A percentile compares a stretch with the other conserved stretches of the same genome.
phyloP scores from a whole-genome alignment of 805 yeast species.

The Aciculoconidium aculeatum region DNA sequence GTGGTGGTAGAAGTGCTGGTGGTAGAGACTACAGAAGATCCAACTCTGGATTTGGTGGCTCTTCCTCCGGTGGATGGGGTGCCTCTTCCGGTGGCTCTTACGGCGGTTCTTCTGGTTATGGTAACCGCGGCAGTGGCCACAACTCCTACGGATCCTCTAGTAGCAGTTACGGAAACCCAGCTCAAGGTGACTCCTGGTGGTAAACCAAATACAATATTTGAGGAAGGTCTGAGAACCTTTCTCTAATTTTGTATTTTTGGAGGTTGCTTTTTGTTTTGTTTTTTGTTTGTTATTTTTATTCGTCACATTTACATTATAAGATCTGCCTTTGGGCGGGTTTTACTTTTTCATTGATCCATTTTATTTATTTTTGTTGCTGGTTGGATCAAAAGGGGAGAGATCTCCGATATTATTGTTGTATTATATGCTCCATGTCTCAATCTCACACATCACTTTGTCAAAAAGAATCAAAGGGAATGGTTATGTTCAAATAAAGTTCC shows the following conservation, averaged over 20 bases:
- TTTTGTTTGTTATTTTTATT: slow-evolving; percentile 13
- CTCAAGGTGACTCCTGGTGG: slow-evolving; percentile 38
- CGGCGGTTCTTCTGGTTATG: slow-evolving; percentile 14
- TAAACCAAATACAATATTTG: too few species aligned
- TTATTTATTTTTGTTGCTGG: slow-evolving; percentile 9
- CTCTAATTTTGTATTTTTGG: too few species aligned
- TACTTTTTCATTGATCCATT: too few species aligned
- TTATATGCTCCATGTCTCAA: slow-evolving; percentile 21
- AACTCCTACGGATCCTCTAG: slow-evolving; percentile 21
- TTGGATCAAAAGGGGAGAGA: too few species aligned
- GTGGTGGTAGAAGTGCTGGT: slow-evolving; percentile 54
- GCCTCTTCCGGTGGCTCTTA: slow-evolving; percentile 14
- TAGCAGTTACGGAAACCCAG: slow-evolving; percentile 30
- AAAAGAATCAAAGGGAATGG: slow-evolving; percentile 17
- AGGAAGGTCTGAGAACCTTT: too few species aligned
- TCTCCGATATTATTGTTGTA: slow-evolving; percentile 3
- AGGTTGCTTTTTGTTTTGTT: slow-evolving; percentile 13
- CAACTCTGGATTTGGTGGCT: slow-evolving; percentile 18
- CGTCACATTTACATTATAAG: too few species aligned
- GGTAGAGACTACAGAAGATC: slow-evolving; percentile 53
- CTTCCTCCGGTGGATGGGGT: slow-evolving; percentile 17
- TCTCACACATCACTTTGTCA: slow-evolving; percentile 16
- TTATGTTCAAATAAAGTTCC: slow-evolving; percentile 11
- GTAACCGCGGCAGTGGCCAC: slow-evolving; percentile 8
- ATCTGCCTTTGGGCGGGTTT: too few species aligned